Percentiles rank a stretch among this genome's conserved stretches.
phyloP scores from a whole-genome alignment of 2,329 filamentous ascomycete genomes.

The Colletotrichum godetiae region DNA sequence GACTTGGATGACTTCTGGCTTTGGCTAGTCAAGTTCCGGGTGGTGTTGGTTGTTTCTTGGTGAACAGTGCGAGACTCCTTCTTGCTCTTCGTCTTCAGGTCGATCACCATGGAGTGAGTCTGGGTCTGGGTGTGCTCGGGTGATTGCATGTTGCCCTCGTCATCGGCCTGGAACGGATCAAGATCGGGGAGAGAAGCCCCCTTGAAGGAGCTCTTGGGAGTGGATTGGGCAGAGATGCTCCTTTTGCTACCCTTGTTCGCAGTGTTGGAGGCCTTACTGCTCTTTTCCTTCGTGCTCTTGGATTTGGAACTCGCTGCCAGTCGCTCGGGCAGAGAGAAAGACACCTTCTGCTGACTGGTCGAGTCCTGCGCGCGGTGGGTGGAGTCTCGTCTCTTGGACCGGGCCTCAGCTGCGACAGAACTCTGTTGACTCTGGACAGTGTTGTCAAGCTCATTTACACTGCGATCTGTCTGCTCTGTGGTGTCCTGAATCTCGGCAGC shows the following conservation, averaged over 20 bases:
- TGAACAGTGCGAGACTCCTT: slow-evolving; percentile 31
- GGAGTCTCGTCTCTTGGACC: slow-evolving; percentile 39
- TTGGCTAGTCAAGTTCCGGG: slow-evolving; percentile 37
- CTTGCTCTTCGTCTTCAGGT: slow-evolving; percentile 35
- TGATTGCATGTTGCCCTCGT: slow-evolving; percentile 38
- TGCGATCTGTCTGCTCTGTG: slow-evolving; percentile 43
- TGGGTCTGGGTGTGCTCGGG: slow-evolving; percentile 40
- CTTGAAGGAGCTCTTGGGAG: slow-evolving; percentile 34
- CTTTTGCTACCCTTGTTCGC: slow-evolving; percentile 58
- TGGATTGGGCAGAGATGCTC: slow-evolving; percentile 39
- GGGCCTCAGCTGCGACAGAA: slow-evolving; percentile 22
- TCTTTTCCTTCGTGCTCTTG: slow-evolving; percentile 36
- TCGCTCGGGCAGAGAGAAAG: slow-evolving; percentile 54
- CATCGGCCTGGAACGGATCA: slow-evolving; percentile 37
- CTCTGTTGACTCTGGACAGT: slow-evolving; percentile 39
- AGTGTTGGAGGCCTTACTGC: slow-evolving; percentile 42
- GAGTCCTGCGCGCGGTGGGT: slow-evolving; percentile 18
- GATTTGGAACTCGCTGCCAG: slow-evolving; percentile 39
- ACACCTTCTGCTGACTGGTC: slow-evolving; percentile 49
- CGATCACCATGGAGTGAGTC: slow-evolving; percentile 39
- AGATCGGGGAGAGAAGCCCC: slow-evolving; percentile 17
- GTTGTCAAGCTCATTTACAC: slow-evolving; percentile 30
- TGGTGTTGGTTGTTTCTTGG: slow-evolving; percentile 33
- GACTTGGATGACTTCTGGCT: slow-evolving; percentile 35
- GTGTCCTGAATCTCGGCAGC: slow-evolving; percentile 43